These are phyloP conservation scores for Oryza coarctata DNA, from an alignment of 176 grass and related monocot species.

Conservation along the genomic window DNA sequence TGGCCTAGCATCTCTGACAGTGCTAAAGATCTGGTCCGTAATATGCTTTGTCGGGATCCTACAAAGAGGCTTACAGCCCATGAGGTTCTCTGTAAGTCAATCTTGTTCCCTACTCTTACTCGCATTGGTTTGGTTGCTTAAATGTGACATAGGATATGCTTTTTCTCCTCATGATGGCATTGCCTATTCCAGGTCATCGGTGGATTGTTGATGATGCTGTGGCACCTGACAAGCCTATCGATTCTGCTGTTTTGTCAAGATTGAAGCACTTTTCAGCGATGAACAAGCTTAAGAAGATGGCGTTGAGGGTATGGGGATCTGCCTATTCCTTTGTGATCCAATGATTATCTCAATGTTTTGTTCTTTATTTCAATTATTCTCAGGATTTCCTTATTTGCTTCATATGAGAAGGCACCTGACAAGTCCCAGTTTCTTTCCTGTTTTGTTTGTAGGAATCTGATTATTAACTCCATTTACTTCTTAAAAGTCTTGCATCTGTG, in stretches of 20 bases:
- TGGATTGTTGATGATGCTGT: constrained; percentile 98
- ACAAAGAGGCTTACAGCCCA: constrained; percentile 73
- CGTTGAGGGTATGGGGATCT: constrained; percentile 68
- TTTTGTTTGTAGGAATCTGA: neutral
- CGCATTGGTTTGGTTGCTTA: neutral
- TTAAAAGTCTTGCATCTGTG: neutral
- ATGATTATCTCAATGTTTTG: constrained; percentile 11
- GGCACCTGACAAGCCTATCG: constrained; percentile 92
- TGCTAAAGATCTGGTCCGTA: constrained; percentile 89
- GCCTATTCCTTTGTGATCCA: neutral
- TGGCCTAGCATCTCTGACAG: constrained; percentile 94
- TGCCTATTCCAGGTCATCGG: constrained; percentile 70
- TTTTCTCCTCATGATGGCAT: constrained; percentile 25
- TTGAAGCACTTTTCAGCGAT: constrained; percentile 98
- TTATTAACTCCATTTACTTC: neutral
- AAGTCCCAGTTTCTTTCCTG: neutral
- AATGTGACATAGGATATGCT: neutral
- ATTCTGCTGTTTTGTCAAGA: constrained; percentile 98
- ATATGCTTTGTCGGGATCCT: constrained; percentile 92
- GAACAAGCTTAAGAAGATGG: constrained; percentile 99
- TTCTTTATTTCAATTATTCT: neutral
- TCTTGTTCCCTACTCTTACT: neutral
- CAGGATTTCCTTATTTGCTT: constrained; percentile 3
- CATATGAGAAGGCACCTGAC: constrained; percentile 7
- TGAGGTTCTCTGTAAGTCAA: constrained; percentile 93